phyloP scores from a whole-genome alignment of 768 basidiomycete genomes.

The Candolleomyces eurysporus region DNA sequence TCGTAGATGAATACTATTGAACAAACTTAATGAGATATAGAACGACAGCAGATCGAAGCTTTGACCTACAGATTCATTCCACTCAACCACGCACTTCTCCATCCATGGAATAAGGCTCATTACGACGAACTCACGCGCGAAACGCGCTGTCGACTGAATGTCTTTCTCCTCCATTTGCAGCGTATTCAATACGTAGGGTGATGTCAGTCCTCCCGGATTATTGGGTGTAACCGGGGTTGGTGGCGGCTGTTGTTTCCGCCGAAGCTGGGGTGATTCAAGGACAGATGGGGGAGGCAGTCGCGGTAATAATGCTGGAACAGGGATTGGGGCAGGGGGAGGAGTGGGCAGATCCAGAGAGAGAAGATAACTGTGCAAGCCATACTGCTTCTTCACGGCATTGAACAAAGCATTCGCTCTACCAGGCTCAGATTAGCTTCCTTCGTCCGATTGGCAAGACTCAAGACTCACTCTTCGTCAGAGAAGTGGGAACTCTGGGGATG shows the following conservation, averaged over 20 bases:
- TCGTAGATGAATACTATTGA: constrained; percentile 66
- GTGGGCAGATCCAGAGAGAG: constrained; percentile 61
- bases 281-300: constrained; percentile 57
- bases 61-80: constrained; percentile 78
- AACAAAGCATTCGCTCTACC: constrained; percentile 72
- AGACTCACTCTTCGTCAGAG: constrained; percentile 75
- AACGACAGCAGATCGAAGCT: background rate
- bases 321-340: constrained; percentile 63
- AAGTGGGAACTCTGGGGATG: constrained; percentile 69
- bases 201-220: constrained; percentile 20
- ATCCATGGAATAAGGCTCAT: constrained; percentile 95
- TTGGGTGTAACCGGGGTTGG: constrained; percentile 18
- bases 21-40: constrained; percentile 4
- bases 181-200: constrained; percentile 33
- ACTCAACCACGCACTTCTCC: constrained; percentile 90
- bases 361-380: constrained; percentile 73
- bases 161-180: constrained; percentile 67
- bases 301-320: constrained; percentile 63
- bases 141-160: constrained; percentile 70
- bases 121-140: constrained; percentile 83
- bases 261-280: constrained; percentile 27
- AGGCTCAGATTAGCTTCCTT: constrained; percentile 1
- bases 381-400: constrained; percentile 88
- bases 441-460: constrained; percentile 5
- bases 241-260: constrained; percentile 13